Conservation (phyloP, 495 filamentous ascomycete genomes). For the Lindgomyces ingoldianus region DNA sequence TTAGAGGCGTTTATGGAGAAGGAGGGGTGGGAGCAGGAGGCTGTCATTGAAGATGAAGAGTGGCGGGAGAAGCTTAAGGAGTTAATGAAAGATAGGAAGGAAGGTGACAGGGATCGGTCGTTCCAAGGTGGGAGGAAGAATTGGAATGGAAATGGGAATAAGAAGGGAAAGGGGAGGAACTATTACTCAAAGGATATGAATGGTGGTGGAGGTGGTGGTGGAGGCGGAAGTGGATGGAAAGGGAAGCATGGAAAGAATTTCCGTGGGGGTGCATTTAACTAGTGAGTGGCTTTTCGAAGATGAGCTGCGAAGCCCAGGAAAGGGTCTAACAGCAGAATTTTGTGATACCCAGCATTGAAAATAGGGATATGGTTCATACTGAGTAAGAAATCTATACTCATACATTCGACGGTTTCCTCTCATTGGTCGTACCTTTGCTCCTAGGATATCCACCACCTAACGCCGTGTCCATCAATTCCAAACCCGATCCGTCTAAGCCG, state of each 20-base stretch:
- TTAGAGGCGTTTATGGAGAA: conserved; percentile 61
- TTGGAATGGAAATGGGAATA: not conserved
- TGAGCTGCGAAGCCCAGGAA: too few relatives aligned
- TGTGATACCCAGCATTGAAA: not conserved
- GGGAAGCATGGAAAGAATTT: not conserved
- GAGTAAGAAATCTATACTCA: not conserved
- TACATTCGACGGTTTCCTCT: not conserved
- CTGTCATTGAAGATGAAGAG: conserved; percentile 25
- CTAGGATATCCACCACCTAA: not conserved
- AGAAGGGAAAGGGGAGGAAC: conserved; percentile 1
- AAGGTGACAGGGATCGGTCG: conserved; percentile 14
- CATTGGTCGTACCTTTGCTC: not conserved
- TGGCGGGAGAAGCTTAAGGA: conserved; percentile 13
- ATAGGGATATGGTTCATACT: not conserved
- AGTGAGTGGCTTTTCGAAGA: too few relatives aligned
- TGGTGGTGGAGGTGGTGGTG: not conserved
- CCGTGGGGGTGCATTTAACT: too few relatives aligned
- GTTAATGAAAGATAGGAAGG: conserved; percentile 6
- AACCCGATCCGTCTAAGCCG: not conserved
- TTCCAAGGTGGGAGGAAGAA: conserved; percentile 25
- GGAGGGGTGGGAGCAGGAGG: conserved; percentile 32
- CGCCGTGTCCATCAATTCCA: not conserved
- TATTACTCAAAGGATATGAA: conserved; percentile 17
- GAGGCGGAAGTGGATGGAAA: not conserved
- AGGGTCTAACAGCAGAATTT: not conserved